Conservation (phyloP, 345 rosid species). For the Murraya koenigii region DNA sequence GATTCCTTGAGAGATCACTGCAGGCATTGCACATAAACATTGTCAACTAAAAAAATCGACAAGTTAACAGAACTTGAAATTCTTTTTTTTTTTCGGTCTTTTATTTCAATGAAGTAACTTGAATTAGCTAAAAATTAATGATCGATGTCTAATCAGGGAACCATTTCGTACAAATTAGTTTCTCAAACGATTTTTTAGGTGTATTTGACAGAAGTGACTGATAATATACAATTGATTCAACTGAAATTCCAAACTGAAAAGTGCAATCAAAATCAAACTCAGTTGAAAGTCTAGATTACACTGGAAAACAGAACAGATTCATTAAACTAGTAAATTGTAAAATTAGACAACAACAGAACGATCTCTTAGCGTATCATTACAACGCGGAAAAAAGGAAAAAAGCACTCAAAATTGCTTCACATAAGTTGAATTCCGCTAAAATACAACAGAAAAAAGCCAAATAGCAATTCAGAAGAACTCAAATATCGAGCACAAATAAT, state of each 20-base stretch:
- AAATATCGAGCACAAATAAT: not conserved
- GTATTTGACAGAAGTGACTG: not conserved
- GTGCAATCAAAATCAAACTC: not conserved
- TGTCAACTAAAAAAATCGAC: not conserved
- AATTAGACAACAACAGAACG: not conserved
- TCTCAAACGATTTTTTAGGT: not conserved
- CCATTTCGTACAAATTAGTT: not conserved
- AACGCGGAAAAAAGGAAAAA: not conserved
- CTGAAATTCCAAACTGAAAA: not conserved
- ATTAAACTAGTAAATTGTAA: not conserved
- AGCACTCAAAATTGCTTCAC: not conserved
- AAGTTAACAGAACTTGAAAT: not conserved
- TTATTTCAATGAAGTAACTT: not conserved
- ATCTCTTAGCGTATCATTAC: not conserved
- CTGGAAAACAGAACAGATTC: not conserved
- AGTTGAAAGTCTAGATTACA: not conserved
- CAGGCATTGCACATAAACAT: constrained; percentile 6
- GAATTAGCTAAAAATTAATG: not conserved
- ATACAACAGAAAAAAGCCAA: not conserved
- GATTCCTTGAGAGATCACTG: constrained; percentile 80
- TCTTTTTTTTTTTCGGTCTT: not conserved
- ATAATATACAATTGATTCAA: not conserved
- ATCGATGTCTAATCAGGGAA: too few relatives aligned
- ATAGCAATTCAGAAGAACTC: not conserved
- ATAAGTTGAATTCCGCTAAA: not conserved